These are phyloP conservation scores for Polysphondylium violaceum DNA, from an alignment of 78 protist species.

Conservation along the genomic window DNA sequence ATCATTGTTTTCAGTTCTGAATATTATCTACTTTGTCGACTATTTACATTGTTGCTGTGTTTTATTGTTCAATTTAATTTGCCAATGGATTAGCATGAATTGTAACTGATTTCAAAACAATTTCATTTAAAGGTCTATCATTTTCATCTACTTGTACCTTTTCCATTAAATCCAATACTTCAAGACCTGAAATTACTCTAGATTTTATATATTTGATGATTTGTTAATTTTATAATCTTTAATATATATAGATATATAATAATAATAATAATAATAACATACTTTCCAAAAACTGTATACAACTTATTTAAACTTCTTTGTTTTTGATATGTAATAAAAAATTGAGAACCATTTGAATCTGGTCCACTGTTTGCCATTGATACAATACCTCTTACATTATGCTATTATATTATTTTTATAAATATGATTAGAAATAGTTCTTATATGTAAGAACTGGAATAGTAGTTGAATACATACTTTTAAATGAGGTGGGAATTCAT, in stretches of 20 bases:
- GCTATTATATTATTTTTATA: constrained; percentile 81
- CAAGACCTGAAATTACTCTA: constrained; percentile 90
- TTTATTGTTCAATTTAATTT: too few species aligned
- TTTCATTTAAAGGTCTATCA: constrained; percentile 80
- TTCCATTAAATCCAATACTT: constrained; percentile 93
- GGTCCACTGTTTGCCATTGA: constrained; percentile 93
- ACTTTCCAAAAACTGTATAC: constrained; percentile 93
- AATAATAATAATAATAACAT: neutral
- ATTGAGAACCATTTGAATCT: constrained; percentile 89
- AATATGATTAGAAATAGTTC: constrained; percentile 91
- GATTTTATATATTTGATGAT: neutral
- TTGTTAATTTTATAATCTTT: neutral
- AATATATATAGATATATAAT: neutral
- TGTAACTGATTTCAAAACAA: constrained; percentile 72
- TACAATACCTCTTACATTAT: constrained; percentile 87
- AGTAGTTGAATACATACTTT: constrained; percentile 44
- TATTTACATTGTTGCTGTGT: too few species aligned
- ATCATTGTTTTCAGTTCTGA: too few species aligned
- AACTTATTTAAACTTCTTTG: constrained; percentile 87
- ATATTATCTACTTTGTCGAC: too few species aligned
- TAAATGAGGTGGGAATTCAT: constrained; percentile 85
- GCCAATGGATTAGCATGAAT: constrained; percentile 95
- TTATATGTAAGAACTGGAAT: constrained; percentile 85
- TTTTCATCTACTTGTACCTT: constrained; percentile 85
- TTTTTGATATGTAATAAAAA: constrained; percentile 89